Base-by-base conservation (phyloP, 106 monocot genomes). In the Dendrobium catenatum region DNA sequence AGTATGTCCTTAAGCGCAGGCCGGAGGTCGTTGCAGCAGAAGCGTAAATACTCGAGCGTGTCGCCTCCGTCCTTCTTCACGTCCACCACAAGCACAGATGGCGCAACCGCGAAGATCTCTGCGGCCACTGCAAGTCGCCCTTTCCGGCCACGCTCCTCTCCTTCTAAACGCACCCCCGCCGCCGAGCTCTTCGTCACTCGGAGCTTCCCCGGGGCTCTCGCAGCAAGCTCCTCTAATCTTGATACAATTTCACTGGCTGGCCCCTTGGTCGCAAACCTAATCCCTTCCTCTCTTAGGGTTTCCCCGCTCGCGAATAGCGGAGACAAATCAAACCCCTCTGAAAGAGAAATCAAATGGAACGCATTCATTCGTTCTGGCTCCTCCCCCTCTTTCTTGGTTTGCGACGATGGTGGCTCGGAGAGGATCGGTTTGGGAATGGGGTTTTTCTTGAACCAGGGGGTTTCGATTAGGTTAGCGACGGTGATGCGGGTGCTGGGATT, bases 301-400 rank as follows among this genome's bases (percentile, higher is more conserved):
- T 54, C 85, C 8, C 76, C 82, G 18, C 83, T 80, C 47, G 79
- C 81, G 75, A 91, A 91, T 33, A 94, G 77, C 18, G 87, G 86
- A 26, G 93, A 91, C 44, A 93, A 79, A 80, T 93, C 79, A 54
- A 94, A 91, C 27, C 93, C 93, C 29, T 89, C 83, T 6, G 93
- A 94, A n/a, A 94, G 76, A 2, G 91, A 91, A 18, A 94, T 94
- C 16, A 94, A 77, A 73, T 94, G 93, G 87, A 94, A 94, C 10
- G 91, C 93, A 37, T 91, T 94, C 16, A 94, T 74, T 4, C 49
- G 81, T 73, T 87, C 89, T 22, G 91, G 86, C 75, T 85, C 79
- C 27, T 86, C 84, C 55, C 33, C 81, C 4, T 83, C 78, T 22
- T 83, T 78, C 43, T 80, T 79, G 27, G 5, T 46, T 51, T 24